phyloP scores from a whole-genome alignment of 768 basidiomycete species.

The Termitomyces titanicus region DNA sequence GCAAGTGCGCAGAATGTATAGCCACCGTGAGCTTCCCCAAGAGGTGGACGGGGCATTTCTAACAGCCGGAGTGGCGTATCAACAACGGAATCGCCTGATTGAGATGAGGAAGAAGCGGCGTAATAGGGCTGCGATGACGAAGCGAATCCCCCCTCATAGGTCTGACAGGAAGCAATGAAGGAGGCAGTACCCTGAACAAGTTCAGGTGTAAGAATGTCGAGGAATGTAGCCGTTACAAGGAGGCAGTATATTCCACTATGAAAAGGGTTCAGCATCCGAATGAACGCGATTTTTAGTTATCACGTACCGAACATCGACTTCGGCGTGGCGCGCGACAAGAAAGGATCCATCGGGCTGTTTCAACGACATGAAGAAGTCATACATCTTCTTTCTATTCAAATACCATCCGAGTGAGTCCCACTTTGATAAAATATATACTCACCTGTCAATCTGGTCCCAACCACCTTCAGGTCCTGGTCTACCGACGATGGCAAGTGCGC shows the following conservation, averaged over 20 bases:
- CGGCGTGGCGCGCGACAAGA: slow-evolving; percentile 79
- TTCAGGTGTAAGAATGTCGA: slow-evolving; percentile 87
- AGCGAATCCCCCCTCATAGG: slow-evolving; percentile 95
- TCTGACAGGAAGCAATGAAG: slow-evolving; percentile 90
- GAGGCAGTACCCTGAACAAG: slow-evolving; percentile 70
- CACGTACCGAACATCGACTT: slow-evolving; percentile 88
- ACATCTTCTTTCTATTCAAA: slow-evolving; percentile 61
- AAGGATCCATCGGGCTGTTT: slow-evolving; percentile 95
- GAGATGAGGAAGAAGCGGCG: slow-evolving; percentile 27
- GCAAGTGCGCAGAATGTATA: slow-evolving; percentile 95
- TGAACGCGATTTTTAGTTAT: neutral
- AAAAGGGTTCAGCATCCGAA: neutral
- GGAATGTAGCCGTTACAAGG: slow-evolving; percentile 74
- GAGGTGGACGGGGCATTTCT: slow-evolving; percentile 55
- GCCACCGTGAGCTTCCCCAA: slow-evolving; percentile 97
- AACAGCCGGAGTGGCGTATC: neutral
- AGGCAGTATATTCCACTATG: slow-evolving; percentile 92
- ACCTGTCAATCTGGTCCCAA: slow-evolving; percentile 88
- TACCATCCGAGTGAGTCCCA: neutral
- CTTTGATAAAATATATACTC: slow-evolving; percentile 15
- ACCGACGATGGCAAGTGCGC: slow-evolving; percentile 79
- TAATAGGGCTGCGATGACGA: slow-evolving; percentile 73
- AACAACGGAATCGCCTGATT: neutral
- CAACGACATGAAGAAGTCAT: slow-evolving; percentile 86
- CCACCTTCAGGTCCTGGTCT: slow-evolving; percentile 68